These are phyloP conservation scores for Fusarium goolgardi DNA, from an alignment of 2,329 filamentous ascomycete species.

Conservation along the genomic window DNA sequence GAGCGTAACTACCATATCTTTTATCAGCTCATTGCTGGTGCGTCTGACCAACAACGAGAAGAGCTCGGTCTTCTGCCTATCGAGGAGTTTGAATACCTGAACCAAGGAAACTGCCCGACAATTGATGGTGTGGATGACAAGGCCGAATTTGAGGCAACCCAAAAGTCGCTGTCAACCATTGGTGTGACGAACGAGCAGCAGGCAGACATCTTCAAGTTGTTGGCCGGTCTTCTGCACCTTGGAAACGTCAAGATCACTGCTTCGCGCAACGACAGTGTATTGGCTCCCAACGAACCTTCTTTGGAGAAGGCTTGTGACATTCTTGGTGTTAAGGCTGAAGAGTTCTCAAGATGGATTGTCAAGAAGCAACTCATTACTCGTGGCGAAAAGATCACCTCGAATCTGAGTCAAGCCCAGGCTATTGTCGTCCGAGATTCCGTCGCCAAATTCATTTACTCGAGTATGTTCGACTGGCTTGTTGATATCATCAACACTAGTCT, in stretches of 20 bases:
- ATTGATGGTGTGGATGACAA: conserved; percentile 97
- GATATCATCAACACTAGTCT: conserved; percentile 93
- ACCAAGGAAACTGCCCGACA: conserved; percentile 89
- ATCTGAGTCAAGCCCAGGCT: conserved; percentile 92
- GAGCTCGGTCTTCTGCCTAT: conserved; percentile 82
- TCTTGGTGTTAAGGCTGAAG: conserved; percentile 84
- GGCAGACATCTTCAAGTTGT: conserved; percentile 85
- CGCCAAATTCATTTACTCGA: conserved; percentile 98
- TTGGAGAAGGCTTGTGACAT: conserved; percentile 84
- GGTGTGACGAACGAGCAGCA: conserved; percentile 82
- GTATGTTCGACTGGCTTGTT: conserved; percentile 98
- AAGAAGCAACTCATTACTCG: conserved; percentile 98
- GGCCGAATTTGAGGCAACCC: conserved; percentile 90
- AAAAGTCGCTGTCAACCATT: conserved; percentile 86
- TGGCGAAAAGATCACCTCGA: conserved; percentile 97
- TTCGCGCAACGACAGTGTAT: conserved; percentile 85
- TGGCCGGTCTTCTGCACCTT: conserved; percentile 91
- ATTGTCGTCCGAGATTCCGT: conserved; percentile 96
- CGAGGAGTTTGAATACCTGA: conserved; percentile 95
- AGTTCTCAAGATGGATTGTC: conserved; percentile 97
- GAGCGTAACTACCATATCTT: conserved; percentile 99
- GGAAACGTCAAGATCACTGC: conserved; percentile 97
- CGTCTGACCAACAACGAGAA: conserved; percentile 83
- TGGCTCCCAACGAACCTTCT: conserved; percentile 83
- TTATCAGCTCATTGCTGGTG: conserved; percentile 94